phyloP scores from a whole-genome alignment of 768 basidiomycete genomes.

The Glaciozyma martinii region DNA sequence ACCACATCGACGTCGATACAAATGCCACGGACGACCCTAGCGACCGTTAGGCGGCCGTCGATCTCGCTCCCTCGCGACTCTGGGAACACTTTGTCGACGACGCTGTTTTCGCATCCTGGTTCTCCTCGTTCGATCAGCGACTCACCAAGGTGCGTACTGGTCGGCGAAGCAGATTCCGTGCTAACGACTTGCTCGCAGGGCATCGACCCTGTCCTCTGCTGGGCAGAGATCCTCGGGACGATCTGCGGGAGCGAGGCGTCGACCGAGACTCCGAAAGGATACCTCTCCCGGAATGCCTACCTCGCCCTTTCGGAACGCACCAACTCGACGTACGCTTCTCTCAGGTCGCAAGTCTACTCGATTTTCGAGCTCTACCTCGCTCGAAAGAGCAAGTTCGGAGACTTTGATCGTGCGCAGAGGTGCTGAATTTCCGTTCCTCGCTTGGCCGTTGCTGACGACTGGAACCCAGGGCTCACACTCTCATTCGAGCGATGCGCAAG shows the following conservation, averaged over 20 bases:
- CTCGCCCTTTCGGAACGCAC: neutral
- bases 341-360: neutral
- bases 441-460: neutral
- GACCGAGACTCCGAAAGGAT: neutral
- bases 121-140: neutral
- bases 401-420: neutral
- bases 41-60: neutral
- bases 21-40: neutral
- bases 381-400: neutral
- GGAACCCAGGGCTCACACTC: neutral
- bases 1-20: neutral
- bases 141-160: neutral
- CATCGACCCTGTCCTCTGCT: neutral
- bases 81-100: neutral
- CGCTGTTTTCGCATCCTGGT: neutral
- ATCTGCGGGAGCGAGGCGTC: neutral
- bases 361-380: neutral
- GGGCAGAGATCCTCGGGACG: neutral
- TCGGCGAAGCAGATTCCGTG: too few relatives aligned
- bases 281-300: neutral
- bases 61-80: neutral
- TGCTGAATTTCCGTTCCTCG: neutral
- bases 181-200: too few relatives aligned
- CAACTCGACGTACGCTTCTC: neutral
- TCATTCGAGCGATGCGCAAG: neutral